Evolutionary conservation across 2,329 filamentous ascomycete species (phyloP).

Genomic region (Sordariomycetes sp.): DNA sequence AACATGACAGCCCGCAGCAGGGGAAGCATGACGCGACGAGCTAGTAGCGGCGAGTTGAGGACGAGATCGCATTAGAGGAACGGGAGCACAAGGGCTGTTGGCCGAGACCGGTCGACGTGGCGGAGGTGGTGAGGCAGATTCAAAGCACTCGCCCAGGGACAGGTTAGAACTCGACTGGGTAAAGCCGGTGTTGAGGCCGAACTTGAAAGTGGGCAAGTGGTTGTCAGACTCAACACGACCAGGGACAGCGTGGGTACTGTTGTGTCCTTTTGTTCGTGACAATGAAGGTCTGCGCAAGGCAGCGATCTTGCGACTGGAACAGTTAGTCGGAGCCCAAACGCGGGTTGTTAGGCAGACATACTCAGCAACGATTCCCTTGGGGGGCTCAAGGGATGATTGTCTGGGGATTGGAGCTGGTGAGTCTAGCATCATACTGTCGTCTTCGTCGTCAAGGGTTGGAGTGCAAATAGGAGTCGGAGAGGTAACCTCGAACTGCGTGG

Average conservation of each 20-base stretch:
- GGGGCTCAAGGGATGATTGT: conserved; percentile 36
- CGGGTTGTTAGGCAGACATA: conserved; percentile 26
- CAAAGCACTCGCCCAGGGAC: conserved; percentile 72
- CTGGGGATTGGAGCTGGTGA: conserved; percentile 43
- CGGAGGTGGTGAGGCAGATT: conserved; percentile 63
- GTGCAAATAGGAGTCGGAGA: conserved; percentile 60
- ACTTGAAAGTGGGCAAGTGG: conserved; percentile 66
- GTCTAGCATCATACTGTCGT: conserved; percentile 42
- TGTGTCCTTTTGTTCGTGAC: conserved; percentile 60
- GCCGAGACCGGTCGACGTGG: conserved; percentile 54
- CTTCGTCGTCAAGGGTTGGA: conserved; percentile 32
- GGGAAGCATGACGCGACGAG: conserved; percentile 63
- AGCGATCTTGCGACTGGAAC: conserved; percentile 56
- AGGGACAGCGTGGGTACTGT: conserved; percentile 57
- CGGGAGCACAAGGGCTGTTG: conserved; percentile 45
- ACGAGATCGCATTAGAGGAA: conserved; percentile 54
- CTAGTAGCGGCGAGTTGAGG: conserved; percentile 50
- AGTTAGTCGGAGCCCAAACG: conserved; percentile 8
- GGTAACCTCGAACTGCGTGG: conserved; percentile 54
- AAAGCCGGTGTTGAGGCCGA: conserved; percentile 38
- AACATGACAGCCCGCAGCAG: conserved; percentile 53
- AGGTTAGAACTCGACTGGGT: conserved; percentile 30
- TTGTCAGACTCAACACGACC: conserved; percentile 52
- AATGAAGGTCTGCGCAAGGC: conserved; percentile 67
- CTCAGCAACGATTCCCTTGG: conserved; percentile 42